Conservation (phyloP, 306 rosid genomes). For the Echinosophora koreensis region DNA sequence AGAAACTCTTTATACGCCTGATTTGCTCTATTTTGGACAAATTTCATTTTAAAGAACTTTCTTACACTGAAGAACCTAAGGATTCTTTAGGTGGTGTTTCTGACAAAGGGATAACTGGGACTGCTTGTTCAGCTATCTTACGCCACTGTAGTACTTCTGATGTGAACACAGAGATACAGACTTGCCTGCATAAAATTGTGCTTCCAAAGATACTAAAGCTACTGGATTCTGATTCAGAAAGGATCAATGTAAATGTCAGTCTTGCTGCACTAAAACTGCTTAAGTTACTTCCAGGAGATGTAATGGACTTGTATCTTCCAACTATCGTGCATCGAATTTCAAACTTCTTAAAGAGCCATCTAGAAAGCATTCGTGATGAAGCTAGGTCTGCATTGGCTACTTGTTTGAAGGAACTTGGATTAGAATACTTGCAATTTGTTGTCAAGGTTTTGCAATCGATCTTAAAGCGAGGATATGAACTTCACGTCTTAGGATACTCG, state of each 20-base stretch:
- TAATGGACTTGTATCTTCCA: constrained; percentile 86
- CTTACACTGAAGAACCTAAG: constrained; percentile 39
- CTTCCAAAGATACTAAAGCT: constrained; percentile 86
- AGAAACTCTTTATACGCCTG: constrained; percentile 70
- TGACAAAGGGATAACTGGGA: constrained; percentile 43
- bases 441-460: constrained; percentile 76
- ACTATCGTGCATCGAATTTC: constrained; percentile 80
- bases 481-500: constrained; percentile 93
- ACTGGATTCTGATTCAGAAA: constrained; percentile 79
- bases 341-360: constrained; percentile 83
- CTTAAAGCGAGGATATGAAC: constrained; percentile 87
- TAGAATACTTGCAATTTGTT: constrained; percentile 83
- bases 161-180: constrained; percentile 63
- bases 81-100: constrained; percentile 51
- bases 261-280: constrained; percentile 87
- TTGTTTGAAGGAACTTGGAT: constrained; percentile 93
- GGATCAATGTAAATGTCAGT: constrained; percentile 74
- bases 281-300: constrained; percentile 82
- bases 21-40: constrained; percentile 84
- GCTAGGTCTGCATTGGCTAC: constrained; percentile 90
- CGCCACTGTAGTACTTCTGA: constrained; percentile 41
- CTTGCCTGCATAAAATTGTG: constrained; percentile 68
- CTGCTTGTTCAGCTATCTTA: constrained; percentile 41
- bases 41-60: constrained; percentile 73
- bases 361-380: constrained; percentile 89